These are phyloP conservation scores for Fusarium musae DNA, from an alignment of 2,329 filamentous ascomycete genomes.

Conservation along the genomic window DNA sequence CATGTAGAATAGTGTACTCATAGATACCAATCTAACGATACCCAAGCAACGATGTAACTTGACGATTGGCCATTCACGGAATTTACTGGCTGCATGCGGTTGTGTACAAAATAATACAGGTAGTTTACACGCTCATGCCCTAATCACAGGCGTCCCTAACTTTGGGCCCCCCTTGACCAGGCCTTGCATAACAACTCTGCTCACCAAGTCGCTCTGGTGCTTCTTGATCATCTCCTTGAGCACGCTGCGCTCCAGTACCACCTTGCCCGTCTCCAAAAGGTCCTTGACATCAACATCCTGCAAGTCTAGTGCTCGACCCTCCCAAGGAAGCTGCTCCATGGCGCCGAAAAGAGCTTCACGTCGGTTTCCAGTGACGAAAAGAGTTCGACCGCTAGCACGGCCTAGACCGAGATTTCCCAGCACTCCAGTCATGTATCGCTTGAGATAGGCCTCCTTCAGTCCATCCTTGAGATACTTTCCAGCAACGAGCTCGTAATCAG, in stretches of 20 bases:
- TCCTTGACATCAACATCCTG: constrained; percentile 97
- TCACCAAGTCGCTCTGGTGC: constrained; percentile 75
- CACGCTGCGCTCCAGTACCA: constrained; percentile 87
- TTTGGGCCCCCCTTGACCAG: constrained; percentile 48
- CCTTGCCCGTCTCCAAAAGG: constrained; percentile 82
- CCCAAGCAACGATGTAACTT: background rate
- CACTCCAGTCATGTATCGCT: constrained; percentile 73
- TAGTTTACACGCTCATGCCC: constrained; percentile 42
- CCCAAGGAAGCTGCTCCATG: constrained; percentile 70
- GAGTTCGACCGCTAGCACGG: constrained; percentile 72
- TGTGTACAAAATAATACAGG: constrained; percentile 47
- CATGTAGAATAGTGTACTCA: constrained; percentile 33
- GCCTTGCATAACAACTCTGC: constrained; percentile 58
- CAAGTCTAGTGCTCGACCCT: constrained; percentile 76
- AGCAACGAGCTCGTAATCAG: constrained; percentile 59
- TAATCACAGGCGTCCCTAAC: constrained; percentile 54
- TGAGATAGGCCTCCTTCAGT: constrained; percentile 66
- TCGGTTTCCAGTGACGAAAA: constrained; percentile 75
- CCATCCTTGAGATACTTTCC: constrained; percentile 57
- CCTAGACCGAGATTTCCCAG: constrained; percentile 78
- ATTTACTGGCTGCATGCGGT: constrained; percentile 3
- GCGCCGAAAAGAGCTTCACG: constrained; percentile 73
- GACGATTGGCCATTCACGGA: background rate
- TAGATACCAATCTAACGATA: constrained; percentile 25
- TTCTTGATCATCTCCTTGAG: constrained; percentile 77